Percentiles rank a stretch among this genome's conserved stretches.
These are phyloP conservation scores for Rutstroemia sp. DNA, from an alignment of 2,329 filamentous ascomycete species.

Conservation along the genomic window DNA sequence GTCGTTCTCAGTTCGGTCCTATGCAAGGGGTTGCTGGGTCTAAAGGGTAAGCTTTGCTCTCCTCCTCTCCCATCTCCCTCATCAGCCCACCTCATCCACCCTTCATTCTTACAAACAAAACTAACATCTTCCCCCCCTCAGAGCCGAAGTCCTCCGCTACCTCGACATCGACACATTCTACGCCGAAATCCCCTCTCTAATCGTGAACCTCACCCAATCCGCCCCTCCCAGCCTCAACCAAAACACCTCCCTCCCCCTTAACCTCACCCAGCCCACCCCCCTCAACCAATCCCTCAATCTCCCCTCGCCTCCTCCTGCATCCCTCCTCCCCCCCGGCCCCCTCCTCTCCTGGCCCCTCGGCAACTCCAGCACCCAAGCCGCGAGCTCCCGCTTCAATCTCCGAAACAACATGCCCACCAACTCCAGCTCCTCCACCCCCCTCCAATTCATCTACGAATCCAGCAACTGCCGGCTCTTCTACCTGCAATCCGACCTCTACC, in stretches of 20 bases:
- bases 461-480: conserved; percentile 55
- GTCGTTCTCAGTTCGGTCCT: conserved; percentile 42
- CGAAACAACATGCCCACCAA: conserved; percentile 30
- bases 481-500: conserved; percentile 43
- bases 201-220: not conserved
- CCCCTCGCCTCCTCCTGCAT: not conserved
- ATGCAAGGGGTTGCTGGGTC: conserved; percentile 58
- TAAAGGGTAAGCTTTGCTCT: conserved; percentile 37
- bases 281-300: not conserved
- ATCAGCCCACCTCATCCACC: conserved; percentile 1
- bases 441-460: conserved; percentile 54
- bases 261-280: too few relatives aligned
- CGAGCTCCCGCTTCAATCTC: conserved; percentile 32
- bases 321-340: not conserved
- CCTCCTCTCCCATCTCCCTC: not conserved
- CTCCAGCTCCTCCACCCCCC: conserved; percentile 33
- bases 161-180: not conserved
- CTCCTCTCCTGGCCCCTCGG: not conserved
- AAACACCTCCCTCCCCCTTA: too few relatives aligned
- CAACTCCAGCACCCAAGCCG: conserved; percentile 12
- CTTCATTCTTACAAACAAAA: not conserved
- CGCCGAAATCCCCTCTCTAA: not conserved
- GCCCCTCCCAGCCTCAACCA: not conserved
- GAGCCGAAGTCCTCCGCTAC: not conserved
- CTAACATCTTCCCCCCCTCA: conserved; percentile 4